These are phyloP conservation scores for Cucurbita moschata DNA, from an alignment of 306 rosid species.

Conservation along the genomic window DNA sequence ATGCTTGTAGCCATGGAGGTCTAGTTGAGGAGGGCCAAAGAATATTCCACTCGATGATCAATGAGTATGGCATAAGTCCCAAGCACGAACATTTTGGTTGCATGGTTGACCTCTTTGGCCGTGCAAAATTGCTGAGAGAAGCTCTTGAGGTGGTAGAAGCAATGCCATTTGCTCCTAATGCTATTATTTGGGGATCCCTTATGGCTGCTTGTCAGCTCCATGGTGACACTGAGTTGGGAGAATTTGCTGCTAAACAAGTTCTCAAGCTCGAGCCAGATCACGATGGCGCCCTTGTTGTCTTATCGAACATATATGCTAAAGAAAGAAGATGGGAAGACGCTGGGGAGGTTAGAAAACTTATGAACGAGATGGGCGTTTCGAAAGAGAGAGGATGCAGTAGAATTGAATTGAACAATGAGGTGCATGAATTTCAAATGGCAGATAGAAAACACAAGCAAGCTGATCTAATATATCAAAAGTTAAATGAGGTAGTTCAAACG, in stretches of 20 bases:
- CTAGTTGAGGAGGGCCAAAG: conserved; percentile 47
- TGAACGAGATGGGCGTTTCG: conserved; percentile 43
- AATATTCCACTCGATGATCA: conserved; percentile 47
- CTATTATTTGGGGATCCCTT: conserved; percentile 78
- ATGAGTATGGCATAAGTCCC: conserved; percentile 49
- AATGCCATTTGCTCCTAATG: conserved; percentile 69
- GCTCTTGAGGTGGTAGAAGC: conserved; percentile 65
- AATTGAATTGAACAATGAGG: conserved; percentile 46
- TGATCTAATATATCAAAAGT: conserved; percentile 48
- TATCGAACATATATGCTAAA: conserved; percentile 71
- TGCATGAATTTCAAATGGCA: conserved; percentile 63
- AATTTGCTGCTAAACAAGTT: conserved; percentile 58
- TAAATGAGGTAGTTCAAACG: conserved; percentile 47
- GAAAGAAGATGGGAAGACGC: conserved; percentile 72
- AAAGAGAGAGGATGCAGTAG: conserved; percentile 73
- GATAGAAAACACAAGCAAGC: conserved; percentile 59
- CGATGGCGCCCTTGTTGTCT: conserved; percentile 64
- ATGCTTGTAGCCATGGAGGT: conserved; percentile 87
- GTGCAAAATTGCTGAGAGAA: conserved; percentile 59
- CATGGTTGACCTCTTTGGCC: conserved; percentile 78
- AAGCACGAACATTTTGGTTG: conserved; percentile 80
- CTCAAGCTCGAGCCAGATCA: conserved; percentile 62
- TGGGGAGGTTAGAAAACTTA: conserved; percentile 41
- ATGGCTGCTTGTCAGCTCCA: conserved; percentile 73
- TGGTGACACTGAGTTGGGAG: conserved; percentile 60